These are phyloP conservation scores for Piper betle DNA, from an alignment of 164 flowering plant species.

Conservation along the genomic window DNA sequence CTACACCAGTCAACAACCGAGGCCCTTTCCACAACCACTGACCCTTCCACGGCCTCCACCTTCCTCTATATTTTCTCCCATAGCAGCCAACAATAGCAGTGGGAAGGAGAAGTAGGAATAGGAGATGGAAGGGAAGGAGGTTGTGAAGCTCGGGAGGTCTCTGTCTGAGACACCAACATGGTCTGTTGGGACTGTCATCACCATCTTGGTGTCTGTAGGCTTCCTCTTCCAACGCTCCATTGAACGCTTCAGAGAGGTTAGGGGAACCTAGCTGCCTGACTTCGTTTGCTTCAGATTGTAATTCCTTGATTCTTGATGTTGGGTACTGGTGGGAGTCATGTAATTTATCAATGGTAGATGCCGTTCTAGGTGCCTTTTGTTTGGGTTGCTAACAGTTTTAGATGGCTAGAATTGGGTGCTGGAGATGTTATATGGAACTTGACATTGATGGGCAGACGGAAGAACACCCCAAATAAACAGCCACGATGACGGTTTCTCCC, in stretches of 20 bases:
- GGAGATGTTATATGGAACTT: too few species aligned
- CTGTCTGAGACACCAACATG: slow-evolving; percentile 65
- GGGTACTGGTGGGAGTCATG: too few species aligned
- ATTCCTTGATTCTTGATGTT: not conserved
- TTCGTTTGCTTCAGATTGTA: not conserved
- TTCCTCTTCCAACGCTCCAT: slow-evolving; percentile 36
- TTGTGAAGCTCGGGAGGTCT: slow-evolving; percentile 28
- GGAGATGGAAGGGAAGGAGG: slow-evolving; percentile 1
- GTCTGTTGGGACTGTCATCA: slow-evolving; percentile 68
- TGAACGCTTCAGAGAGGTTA: slow-evolving; percentile 40
- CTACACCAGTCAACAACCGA: not conserved
- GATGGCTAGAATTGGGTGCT: too few species aligned
- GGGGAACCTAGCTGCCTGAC: not conserved
- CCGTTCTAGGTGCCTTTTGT: too few species aligned
- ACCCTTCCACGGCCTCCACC: not conserved
- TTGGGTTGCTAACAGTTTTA: too few species aligned
- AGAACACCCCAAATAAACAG: too few species aligned
- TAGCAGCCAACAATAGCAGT: not conserved
- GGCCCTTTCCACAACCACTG: not conserved
- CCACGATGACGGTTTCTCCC: too few species aligned
- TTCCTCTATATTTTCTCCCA: too few species aligned
- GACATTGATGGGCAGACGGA: too few species aligned
- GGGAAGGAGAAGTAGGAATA: too few species aligned
- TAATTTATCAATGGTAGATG: too few species aligned
- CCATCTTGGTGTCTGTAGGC: slow-evolving; percentile 50